Evolutionary conservation across 805 yeast genomes (phyloP), one percentile per base, ranked within the genome.

Genomic region (Ogataea salicorniae): DNA sequence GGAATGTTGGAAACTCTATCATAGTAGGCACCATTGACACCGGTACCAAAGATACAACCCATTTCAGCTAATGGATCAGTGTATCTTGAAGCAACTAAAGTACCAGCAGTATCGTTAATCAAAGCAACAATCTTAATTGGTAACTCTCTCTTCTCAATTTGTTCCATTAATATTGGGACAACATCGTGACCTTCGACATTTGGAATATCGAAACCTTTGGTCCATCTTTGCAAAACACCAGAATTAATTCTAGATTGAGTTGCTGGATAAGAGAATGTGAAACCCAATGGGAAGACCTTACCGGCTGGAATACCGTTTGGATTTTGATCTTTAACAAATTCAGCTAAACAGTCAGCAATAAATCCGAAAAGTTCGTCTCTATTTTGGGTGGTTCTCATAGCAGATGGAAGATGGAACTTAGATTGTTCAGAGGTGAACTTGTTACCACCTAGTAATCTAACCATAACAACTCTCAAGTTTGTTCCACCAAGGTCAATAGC

Each of bases 11-110:
- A 64, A 46, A 83, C 84, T 46, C 72, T 72, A 60, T 92, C 99
- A 70, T 84, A 92, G 75, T 92, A 92, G 47, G 97, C 97, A 67
- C 98, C 98, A 69, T 92, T 92, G 72, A 95, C 94, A 62, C 99
- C 99, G 40, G 99, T 92, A 66, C 99, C 99, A 65, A 91, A 94
- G 60, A 94, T 94, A 66, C 90, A 83, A 52, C 99, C 99, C 96
- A 92, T 87, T 73, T 87, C 87, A 58, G 97, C 83, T 59, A 79
- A 81, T 42, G 90, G 80, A 65, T 94, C 97, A 46, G 96, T 81
- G 74, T 94, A 94, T 75, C 89, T 81, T 41, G 97, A 91, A 35
- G 99, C 98, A 53, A 92, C 96, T 61, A 94, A 75, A 37, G 99
- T 90, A 68, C 99, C 99, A 50, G 96, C 86, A 56, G 99, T 94